These are phyloP conservation scores for Smallanthus sonchifolius DNA, from an alignment of 129 eudicot genomes.

Conservation along the genomic window DNA sequence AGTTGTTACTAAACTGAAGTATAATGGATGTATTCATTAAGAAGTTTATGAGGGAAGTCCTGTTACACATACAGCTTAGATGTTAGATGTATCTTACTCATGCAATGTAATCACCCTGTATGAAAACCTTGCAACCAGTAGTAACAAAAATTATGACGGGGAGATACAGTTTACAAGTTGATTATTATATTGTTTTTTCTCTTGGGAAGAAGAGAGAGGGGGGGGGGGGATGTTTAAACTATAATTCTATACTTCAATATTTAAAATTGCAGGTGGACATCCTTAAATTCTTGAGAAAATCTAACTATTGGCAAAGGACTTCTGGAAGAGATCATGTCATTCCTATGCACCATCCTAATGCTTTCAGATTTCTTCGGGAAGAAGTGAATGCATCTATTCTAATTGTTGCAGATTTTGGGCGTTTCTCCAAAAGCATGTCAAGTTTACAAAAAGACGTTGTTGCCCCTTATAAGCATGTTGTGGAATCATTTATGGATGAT, in stretches of 20 bases:
- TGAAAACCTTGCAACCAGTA: not conserved
- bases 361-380: slow-evolving; percentile 70
- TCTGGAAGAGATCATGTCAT: slow-evolving; percentile 86
- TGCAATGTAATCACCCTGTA: not conserved
- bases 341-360: slow-evolving; percentile 95
- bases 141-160: not conserved
- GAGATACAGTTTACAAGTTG: no score
- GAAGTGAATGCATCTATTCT: slow-evolving; percentile 73
- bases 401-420: slow-evolving; percentile 85
- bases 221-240: no score
- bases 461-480: slow-evolving; percentile 86
- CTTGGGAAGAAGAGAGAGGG: no score
- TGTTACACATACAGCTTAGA: not conserved
- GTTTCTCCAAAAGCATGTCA: slow-evolving; percentile 48
- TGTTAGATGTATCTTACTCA: not conserved
- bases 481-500: slow-evolving; percentile 59
- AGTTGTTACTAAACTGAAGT: not conserved
- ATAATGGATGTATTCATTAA: not conserved
- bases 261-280: slow-evolving; percentile 51
- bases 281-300: slow-evolving; percentile 51
- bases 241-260: not conserved
- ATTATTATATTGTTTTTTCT: no score
- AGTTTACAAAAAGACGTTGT: slow-evolving; percentile 80
- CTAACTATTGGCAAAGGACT: slow-evolving; percentile 71
- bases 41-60: not conserved